Conservation (phyloP, 2,329 filamentous ascomycete species). For the Venturia carpophila region DNA sequence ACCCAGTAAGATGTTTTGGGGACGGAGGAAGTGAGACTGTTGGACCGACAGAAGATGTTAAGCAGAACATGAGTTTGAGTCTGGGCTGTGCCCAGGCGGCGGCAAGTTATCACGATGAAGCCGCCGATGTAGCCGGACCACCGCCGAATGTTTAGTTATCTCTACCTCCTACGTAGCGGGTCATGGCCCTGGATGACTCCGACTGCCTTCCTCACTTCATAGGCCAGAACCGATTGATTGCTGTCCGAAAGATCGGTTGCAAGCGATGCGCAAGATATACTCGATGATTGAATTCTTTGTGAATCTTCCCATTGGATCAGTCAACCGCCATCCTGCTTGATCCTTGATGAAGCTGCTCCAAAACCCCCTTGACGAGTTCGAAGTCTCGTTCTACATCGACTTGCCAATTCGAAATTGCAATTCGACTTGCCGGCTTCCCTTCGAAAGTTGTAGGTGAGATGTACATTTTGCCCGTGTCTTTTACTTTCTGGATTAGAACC, state of each 20-base stretch:
- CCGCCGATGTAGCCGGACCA: not conserved
- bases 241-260: too few species aligned
- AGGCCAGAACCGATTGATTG: too few species aligned
- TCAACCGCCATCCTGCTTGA: not conserved
- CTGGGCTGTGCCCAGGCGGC: not conserved
- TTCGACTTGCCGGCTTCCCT: slow-evolving; percentile 64
- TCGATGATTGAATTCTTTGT: too few species aligned
- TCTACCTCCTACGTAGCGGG: too few species aligned
- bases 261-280: too few species aligned
- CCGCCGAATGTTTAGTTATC: too few species aligned
- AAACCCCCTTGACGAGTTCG: slow-evolving; percentile 54
- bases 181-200: too few species aligned
- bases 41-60: too few species aligned
- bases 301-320: not conserved
- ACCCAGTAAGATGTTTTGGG: too few species aligned
- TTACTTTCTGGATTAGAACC: slow-evolving; percentile 62
- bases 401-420: slow-evolving; percentile 81
- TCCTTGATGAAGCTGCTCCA: slow-evolving; percentile 37
- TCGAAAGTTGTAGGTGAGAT: slow-evolving; percentile 76
- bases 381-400: slow-evolving; percentile 62
- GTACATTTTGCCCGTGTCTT: slow-evolving; percentile 65
- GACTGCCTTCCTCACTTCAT: too few species aligned
- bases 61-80: not conserved
- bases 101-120: not conserved
- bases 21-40: too few species aligned